Evolutionary conservation across 169 alveolate species (phyloP).

Genomic region (Perkinsus olseni): DNA sequence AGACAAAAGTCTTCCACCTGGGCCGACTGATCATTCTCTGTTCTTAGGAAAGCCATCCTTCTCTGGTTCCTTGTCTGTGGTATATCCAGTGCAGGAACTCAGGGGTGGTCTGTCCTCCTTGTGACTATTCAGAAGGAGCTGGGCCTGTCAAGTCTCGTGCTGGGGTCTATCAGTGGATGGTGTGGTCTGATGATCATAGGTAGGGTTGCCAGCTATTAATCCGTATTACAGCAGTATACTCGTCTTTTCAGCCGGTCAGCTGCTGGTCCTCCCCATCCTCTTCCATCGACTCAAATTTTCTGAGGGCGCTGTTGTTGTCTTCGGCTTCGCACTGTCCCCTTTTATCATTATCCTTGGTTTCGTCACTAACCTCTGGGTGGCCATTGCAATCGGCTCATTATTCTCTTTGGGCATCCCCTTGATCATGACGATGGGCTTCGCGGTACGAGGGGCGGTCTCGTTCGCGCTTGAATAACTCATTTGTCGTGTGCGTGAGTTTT

Average conservation of each 20-base stretch:
- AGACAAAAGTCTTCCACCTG: neutral
- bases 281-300: neutral
- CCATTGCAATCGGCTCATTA: neutral
- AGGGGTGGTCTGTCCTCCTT: neutral
- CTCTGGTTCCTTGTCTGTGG: neutral
- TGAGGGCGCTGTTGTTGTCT: neutral
- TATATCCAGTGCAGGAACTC: neutral
- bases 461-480: no score
- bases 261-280: neutral
- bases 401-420: neutral
- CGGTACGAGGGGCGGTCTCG: neutral
- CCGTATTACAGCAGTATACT: neutral
- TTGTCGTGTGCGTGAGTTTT: no score
- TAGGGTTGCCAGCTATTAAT: neutral
- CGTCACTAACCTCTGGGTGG: neutral
- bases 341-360: neutral
- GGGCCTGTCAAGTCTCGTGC: neutral
- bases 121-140: neutral
- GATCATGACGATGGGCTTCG: neutral
- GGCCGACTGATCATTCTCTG: neutral
- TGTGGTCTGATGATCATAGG: neutral
- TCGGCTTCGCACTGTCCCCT: neutral
- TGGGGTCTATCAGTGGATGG: neutral
- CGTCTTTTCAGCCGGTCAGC: neutral
- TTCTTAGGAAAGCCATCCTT: neutral